These are phyloP conservation scores for Vigna hirtella DNA, from an alignment of 306 rosid species.

Conservation along the genomic window DNA sequence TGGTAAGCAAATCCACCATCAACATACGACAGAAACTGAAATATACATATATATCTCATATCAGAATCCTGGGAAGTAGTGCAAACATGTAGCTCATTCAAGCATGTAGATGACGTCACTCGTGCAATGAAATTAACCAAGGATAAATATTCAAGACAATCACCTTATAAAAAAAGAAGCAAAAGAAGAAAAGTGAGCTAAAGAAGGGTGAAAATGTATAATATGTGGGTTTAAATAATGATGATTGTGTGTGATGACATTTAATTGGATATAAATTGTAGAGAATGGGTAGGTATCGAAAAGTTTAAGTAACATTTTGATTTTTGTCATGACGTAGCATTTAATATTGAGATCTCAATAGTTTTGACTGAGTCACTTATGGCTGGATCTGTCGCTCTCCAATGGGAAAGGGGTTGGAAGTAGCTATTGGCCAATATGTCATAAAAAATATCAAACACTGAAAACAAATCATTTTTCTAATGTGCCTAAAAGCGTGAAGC, in stretches of 20 bases:
- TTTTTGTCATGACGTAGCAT: constrained; percentile 15
- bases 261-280: constrained; percentile 31
- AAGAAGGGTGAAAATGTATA: constrained; percentile 18
- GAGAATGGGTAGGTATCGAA: constrained; percentile 27
- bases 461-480: constrained; percentile 46
- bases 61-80: no score
- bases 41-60: no score
- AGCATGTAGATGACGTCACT: no score
- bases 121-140: no score
- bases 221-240: constrained; percentile 5
- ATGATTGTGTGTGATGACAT: constrained; percentile 26
- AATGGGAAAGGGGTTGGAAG: constrained; percentile 37
- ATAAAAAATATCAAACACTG: constrained; percentile 42
- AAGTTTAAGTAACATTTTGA: constrained; percentile 18
- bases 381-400: constrained; percentile 43
- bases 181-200: constrained; percentile 3
- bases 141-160: no score
- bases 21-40: no score
- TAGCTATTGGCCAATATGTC: constrained; percentile 45
- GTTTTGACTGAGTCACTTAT: constrained; percentile 54
- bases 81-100: no score
- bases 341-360: constrained; percentile 30
- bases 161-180: no score
- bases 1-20: no score
- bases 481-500: constrained; percentile 69